Base-by-base conservation (phyloP, 2,329 filamentous ascomycete genomes). In the Zymoseptoria tritici region DNA sequence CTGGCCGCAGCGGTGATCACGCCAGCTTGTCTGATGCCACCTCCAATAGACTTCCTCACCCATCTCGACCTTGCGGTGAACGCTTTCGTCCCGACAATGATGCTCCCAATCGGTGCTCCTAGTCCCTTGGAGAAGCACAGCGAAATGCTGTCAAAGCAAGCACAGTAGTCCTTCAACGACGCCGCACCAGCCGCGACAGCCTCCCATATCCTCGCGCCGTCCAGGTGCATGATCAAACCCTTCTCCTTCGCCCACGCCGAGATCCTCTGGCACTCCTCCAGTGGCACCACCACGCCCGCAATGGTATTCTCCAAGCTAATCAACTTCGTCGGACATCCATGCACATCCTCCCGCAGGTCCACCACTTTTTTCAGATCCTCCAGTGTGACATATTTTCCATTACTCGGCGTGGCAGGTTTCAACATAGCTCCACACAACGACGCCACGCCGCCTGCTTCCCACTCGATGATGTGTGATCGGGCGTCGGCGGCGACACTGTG, bases 281-380 rank as follows among this genome's bases (percentile, higher is more conserved):
- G 79, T 0, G 91, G 92, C 80, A 90, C 87, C 52, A 96, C 80
- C 68, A 86, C 85, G 22, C 91, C 91, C 58, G 85, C 84, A 55
- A 96, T 81, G 1, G 92, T 96, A 72, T 96, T 96, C 71, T 97
- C 91, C 54, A 96, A 78, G 62, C 84, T 86, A 66, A 97, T 90
- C 55, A 96, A 83, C 52, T 84, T 84, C 0, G 91, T 96, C 0
- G 91, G 91, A 68, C 88, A 91, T 31, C 81, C 79, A 72, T 96
- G 90, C 20, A 94, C 82, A 67, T 95, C 84, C 57, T 89, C 82
- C 64, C 81, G 79, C 22, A 91, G 71, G 20, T 91, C 73, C 0
- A 87, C 80, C 4, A 83, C 84, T 63, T 83, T 81, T 70, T 86
- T 75, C 13, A 96, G 76, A 68, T 96, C 92, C 67, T 90, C 86